Percentiles rank a stretch among this genome's conserved stretches.
phyloP scores from a whole-genome alignment of 2,329 filamentous ascomycete species.

The Leptosphaerulina australis region DNA sequence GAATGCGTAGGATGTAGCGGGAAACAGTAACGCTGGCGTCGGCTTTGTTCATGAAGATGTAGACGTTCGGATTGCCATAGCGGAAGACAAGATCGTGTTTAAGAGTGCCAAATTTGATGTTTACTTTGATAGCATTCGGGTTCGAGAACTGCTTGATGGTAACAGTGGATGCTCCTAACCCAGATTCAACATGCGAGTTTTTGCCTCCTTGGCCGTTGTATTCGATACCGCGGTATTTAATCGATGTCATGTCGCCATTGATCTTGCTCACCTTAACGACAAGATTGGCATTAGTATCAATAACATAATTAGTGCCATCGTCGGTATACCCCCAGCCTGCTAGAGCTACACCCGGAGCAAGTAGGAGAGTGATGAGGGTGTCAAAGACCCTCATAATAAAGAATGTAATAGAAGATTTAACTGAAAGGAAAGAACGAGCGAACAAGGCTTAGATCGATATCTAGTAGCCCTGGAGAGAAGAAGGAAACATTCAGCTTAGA shows the following conservation, averaged over 20 bases:
- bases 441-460: neutral
- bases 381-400: constrained; percentile 25
- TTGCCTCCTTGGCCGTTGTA: constrained; percentile 51
- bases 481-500: neutral
- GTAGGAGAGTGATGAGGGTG: constrained; percentile 22
- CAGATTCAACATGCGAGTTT: constrained; percentile 62
- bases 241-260: constrained; percentile 67
- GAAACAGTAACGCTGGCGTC: constrained; percentile 50
- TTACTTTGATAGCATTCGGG: constrained; percentile 60
- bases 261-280: constrained; percentile 46
- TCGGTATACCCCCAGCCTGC: constrained; percentile 52
- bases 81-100: constrained; percentile 67
- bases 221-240: constrained; percentile 63
- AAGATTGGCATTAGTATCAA: constrained; percentile 39
- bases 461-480: neutral
- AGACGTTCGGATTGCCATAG: constrained; percentile 62
- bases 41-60: constrained; percentile 54
- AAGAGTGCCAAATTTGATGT: constrained; percentile 60
- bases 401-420: neutral
- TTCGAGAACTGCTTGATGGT: constrained; percentile 46
- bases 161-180: constrained; percentile 62
- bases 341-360: constrained; percentile 39
- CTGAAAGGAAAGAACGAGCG: neutral
- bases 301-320: constrained; percentile 49
- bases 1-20: constrained; percentile 46